phyloP scores from a whole-genome alignment of 2,329 filamentous ascomycete genomes.

The Teratosphaeria gauchensis region DNA sequence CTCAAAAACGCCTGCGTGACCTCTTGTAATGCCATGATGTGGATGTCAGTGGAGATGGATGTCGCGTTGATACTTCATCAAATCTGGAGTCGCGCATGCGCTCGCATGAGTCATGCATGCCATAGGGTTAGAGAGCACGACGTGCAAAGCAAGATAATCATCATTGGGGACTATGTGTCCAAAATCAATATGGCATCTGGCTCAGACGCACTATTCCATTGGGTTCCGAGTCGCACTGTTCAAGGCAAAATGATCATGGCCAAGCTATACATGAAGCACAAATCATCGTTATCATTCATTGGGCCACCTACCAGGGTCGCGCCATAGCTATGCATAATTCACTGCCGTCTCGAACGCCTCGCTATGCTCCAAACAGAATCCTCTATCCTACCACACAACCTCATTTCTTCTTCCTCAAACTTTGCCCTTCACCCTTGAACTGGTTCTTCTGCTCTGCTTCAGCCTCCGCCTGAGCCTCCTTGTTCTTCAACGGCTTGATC shows the following conservation, averaged over 20 bases:
- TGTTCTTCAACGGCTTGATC: constrained; percentile 75
- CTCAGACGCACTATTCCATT: neutral
- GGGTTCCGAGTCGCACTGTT: neutral
- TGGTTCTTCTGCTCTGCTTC: constrained; percentile 53
- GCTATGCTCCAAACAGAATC: neutral
- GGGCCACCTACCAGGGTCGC: constrained; percentile 11
- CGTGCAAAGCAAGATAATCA: too few species aligned
- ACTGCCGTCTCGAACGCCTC: neutral
- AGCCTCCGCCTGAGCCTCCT: constrained; percentile 59
- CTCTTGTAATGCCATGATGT: constrained; percentile 23
- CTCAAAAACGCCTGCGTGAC: constrained; percentile 21
- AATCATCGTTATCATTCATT: neutral
- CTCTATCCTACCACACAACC: neutral
- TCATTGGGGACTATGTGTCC: too few species aligned
- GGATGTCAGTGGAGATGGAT: neutral
- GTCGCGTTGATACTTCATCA: constrained; percentile 4
- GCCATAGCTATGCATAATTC: neutral
- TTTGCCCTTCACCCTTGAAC: constrained; percentile 64
- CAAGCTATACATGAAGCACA: neutral
- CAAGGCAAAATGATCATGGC: neutral
- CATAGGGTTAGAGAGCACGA: too few species aligned
- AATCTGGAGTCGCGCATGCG: neutral
- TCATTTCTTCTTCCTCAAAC: constrained; percentile 64
- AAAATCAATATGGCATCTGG: too few species aligned
- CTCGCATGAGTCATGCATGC: too few species aligned